A percentile compares a stretch with the other conserved stretches of the same genome.
These are phyloP conservation scores for Saccharomycopsis phalli DNA, from an alignment of 1,139 yeast species.

Conservation along the genomic window DNA sequence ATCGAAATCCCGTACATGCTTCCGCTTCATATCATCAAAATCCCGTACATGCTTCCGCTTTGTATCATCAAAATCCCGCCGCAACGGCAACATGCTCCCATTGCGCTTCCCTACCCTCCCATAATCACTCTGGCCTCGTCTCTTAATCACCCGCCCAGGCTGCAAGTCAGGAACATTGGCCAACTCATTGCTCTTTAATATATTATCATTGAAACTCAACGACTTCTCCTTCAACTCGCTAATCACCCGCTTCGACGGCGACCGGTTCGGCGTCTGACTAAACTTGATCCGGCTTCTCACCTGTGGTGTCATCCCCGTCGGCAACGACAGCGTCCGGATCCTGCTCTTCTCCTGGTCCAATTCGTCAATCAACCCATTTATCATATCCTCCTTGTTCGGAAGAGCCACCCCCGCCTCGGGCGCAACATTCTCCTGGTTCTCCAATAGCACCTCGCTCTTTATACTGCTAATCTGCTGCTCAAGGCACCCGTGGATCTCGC, in stretches of 20 bases:
- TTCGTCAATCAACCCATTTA: constrained; percentile 22
- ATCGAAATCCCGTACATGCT: no score
- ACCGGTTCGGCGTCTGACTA: constrained; percentile 10
- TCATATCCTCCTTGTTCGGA: constrained; percentile 20
- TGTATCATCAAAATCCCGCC: no score
- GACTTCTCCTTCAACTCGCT: constrained; percentile 7
- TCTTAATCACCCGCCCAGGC: no score
- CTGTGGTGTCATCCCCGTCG: constrained; percentile 26
- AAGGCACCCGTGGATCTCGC: constrained; percentile 23
- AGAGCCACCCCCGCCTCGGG: constrained; percentile 5
- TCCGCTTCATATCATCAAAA: no score
- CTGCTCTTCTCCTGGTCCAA: constrained; percentile 23
- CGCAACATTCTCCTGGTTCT: constrained; percentile 15
- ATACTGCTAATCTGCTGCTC: constrained; percentile 22
- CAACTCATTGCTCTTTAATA: no score
- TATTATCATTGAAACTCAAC: no score
- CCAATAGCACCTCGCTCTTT: constrained; percentile 14
- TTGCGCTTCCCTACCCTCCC: no score
- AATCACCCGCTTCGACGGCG: constrained; percentile 17
- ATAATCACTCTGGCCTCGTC: no score
- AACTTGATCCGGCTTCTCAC: neutral
- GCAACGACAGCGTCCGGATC: constrained; percentile 22
- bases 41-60: no score
- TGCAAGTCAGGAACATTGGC: no score
- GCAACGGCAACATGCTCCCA: no score